phyloP scores from a whole-genome alignment of 495 filamentous ascomycete species.

The Penicillium roqueforti region DNA sequence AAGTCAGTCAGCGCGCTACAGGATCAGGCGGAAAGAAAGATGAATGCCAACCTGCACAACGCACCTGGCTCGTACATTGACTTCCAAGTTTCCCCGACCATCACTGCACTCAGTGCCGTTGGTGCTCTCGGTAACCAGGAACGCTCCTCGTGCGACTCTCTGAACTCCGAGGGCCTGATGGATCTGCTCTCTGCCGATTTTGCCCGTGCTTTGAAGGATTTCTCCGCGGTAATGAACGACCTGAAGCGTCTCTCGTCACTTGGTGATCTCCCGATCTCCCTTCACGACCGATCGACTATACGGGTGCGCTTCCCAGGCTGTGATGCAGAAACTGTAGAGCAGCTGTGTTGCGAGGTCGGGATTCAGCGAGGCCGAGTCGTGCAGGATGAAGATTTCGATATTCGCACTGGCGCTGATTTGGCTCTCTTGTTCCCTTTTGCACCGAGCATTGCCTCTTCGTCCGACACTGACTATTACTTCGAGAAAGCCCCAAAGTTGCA shows the following conservation, averaged over 20 bases:
- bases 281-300: conserved; percentile 60
- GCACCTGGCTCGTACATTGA: conserved; percentile 76
- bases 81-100: conserved; percentile 80
- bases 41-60: conserved; percentile 48
- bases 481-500: conserved; percentile 22
- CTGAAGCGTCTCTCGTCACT: conserved; percentile 68
- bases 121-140: conserved; percentile 30
- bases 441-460: conserved; percentile 47
- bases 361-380: conserved; percentile 68
- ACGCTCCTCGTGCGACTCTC: conserved; percentile 39
- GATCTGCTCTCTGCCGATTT: conserved; percentile 86
- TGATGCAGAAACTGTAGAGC: conserved; percentile 77
- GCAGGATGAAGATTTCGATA: conserved; percentile 73
- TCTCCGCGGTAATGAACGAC: conserved; percentile 75
- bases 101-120: conserved; percentile 73
- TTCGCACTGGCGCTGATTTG: conserved; percentile 57
- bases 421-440: conserved; percentile 85
- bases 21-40: conserved; percentile 60
- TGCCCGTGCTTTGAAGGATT: conserved; percentile 76
- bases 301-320: conserved; percentile 88
- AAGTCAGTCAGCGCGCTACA: conserved; percentile 64
- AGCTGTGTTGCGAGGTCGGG: conserved; percentile 81
- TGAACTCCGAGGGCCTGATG: conserved; percentile 76
- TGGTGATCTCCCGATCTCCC: conserved; percentile 76
- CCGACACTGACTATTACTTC: conserved; percentile 34